phyloP scores from a whole-genome alignment of 441 rosid species.

The Bruguiera hainesii region DNA sequence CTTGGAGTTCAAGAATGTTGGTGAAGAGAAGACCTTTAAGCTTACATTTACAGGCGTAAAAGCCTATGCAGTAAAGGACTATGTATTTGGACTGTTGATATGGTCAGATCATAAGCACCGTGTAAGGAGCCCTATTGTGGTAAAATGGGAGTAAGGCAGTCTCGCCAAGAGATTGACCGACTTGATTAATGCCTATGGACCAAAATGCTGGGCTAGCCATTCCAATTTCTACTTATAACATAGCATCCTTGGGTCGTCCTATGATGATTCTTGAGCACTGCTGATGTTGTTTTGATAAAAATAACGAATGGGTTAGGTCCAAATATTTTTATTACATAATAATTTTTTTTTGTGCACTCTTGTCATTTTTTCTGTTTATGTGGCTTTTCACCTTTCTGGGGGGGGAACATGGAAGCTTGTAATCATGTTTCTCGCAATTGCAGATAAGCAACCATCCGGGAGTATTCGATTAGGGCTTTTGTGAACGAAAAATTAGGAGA shows the following conservation, averaged over 20 bases:
- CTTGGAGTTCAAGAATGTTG: constrained; percentile 32
- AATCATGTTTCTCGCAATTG: no score
- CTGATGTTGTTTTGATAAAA: constrained; percentile 10
- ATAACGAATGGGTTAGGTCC: background rate
- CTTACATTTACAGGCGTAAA: constrained; percentile 30
- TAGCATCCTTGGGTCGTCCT: background rate
- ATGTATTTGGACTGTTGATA: constrained; percentile 56
- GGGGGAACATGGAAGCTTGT: no score
- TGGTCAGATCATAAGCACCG: constrained; percentile 56
- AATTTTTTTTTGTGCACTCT: background rate
- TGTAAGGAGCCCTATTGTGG: constrained; percentile 63
- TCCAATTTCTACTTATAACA: background rate
- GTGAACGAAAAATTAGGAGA: no score
- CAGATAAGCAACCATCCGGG: no score
- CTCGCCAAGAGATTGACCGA: constrained; percentile 17
- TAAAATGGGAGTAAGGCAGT: constrained; percentile 41
- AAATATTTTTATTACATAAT: background rate
- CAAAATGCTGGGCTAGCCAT: background rate
- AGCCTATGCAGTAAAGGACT: constrained; percentile 25
- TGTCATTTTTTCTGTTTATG: background rate
- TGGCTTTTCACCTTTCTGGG: no score
- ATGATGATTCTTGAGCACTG: constrained; percentile 7
- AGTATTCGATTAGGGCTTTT: no score
- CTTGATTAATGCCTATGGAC: background rate
- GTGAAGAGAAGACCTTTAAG: constrained; percentile 45